These are phyloP conservation scores for Amanita inopinata DNA, from an alignment of 768 basidiomycete species.

Conservation along the genomic window DNA sequence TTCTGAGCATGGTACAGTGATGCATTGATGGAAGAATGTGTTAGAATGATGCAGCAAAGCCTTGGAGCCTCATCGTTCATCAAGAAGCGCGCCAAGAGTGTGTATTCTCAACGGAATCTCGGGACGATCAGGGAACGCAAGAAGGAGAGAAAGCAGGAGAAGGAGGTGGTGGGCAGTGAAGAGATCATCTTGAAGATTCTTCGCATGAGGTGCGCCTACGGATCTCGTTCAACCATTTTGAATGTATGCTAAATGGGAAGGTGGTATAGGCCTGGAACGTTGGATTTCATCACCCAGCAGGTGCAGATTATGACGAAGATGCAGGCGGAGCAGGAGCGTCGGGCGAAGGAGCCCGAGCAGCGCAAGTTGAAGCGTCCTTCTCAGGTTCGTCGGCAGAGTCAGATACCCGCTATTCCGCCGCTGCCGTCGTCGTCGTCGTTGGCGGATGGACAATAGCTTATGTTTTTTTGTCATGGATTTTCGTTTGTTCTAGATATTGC, in stretches of 20 bases:
- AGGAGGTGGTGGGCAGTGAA: conserved; percentile 60
- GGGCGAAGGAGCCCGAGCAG: conserved; percentile 49
- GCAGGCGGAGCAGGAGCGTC: conserved; percentile 72
- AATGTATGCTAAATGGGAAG: neutral
- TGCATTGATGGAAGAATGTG: conserved; percentile 88
- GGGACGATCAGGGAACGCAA: conserved; percentile 95
- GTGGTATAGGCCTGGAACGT: conserved; percentile 53
- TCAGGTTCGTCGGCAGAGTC: conserved; percentile 13
- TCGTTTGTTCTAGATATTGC: no score
- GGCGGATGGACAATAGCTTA: conserved; percentile 1
- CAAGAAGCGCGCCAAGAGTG: conserved; percentile 87
- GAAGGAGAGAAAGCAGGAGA: conserved; percentile 80
- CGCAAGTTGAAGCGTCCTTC: conserved; percentile 48
- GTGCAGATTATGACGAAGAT: conserved; percentile 73
- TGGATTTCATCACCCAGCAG: conserved; percentile 85
- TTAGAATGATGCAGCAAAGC: conserved; percentile 88
- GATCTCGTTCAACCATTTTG: neutral
- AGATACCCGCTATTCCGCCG: conserved; percentile 29
- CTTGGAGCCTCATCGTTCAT: conserved; percentile 64
- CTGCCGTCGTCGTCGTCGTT: conserved; percentile 22
- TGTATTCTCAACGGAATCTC: conserved; percentile 86
- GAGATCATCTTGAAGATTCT: conserved; percentile 93
- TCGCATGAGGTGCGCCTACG: conserved; percentile 69
- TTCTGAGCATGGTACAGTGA: conserved; percentile 37
- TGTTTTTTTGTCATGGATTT: neutral